phyloP scores from a whole-genome alignment of 2,329 filamentous ascomycete species.

The Seiridium cupressi region DNA sequence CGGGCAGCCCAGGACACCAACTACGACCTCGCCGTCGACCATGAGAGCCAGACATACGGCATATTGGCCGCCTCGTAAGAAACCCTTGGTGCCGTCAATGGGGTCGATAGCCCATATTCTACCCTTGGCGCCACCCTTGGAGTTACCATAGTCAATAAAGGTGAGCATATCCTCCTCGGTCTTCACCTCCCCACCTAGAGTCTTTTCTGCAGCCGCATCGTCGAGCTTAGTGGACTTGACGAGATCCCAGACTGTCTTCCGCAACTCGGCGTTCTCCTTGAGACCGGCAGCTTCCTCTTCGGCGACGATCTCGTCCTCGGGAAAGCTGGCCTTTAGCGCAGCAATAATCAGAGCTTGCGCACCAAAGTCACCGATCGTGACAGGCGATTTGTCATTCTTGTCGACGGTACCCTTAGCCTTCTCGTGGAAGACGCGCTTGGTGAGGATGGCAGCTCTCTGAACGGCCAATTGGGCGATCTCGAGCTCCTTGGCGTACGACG shows the following conservation, averaged over 20 bases:
- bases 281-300: slow-evolving; percentile 90
- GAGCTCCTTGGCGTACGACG: slow-evolving; percentile 66
- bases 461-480: slow-evolving; percentile 73
- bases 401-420: slow-evolving; percentile 92
- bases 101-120: slow-evolving; percentile 96
- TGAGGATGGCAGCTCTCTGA: slow-evolving; percentile 70
- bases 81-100: slow-evolving; percentile 97
- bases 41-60: slow-evolving; percentile 91
- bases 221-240: slow-evolving; percentile 71
- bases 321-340: slow-evolving; percentile 87
- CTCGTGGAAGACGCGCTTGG: slow-evolving; percentile 77
- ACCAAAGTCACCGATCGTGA: slow-evolving; percentile 97
- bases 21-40: slow-evolving; percentile 89
- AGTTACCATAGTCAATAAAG: slow-evolving; percentile 66
- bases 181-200: slow-evolving; percentile 68
- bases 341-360: slow-evolving; percentile 95
- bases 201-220: slow-evolving; percentile 61
- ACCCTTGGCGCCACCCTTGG: slow-evolving; percentile 67
- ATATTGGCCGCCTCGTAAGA: slow-evolving; percentile 93
- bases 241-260: slow-evolving; percentile 79
- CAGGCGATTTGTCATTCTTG: slow-evolving; percentile 94
- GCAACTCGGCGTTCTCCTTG: slow-evolving; percentile 66
- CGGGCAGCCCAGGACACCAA: slow-evolving; percentile 91
- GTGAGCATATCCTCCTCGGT: slow-evolving; percentile 66
- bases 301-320: slow-evolving; percentile 84